Base-by-base conservation (phyloP, 1,284 basidiomycete genomes). In the Cutaneotrichosporon curvatum region DNA sequence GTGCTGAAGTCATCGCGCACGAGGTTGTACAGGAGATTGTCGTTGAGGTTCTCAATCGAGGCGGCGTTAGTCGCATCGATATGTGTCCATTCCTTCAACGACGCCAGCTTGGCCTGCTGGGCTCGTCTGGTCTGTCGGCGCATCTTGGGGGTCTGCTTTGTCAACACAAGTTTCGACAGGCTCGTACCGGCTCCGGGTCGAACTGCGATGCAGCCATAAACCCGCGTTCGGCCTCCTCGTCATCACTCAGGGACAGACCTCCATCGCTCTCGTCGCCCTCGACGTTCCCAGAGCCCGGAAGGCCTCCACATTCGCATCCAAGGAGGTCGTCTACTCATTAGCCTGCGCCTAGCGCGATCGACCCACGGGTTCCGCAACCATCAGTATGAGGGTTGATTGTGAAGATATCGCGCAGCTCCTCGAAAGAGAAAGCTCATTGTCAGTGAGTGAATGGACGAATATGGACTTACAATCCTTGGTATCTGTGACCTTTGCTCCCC, bases 371-470 rank as follows among this genome's bases (percentile, higher is more conserved):
- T 50, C 92, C 85, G 71, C 90, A 96, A 3, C 78, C 67, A 45
- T 70, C 71, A 0, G 91, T 94, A 43, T 83, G 75, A 0, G 78
- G 73, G 67, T 94, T 82, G 32, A 96, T 74, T 8, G 82, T 84
- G 71, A 98, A 99, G 56, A 99, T 87, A 63, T 92, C 89, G 39
- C 82, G 81, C 21, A 95, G 78, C 84, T 96, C 91, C 70, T 87
- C 87, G n/a, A 78, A 74, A 1, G 84, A 85, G 74, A 95, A 95
- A 0, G 87, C 87, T 67, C 18, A 4, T 1, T 15, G 51, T 40
- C 34, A 40, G 44, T 28, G 30, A 22, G 19, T 33, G 32, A 73
- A 58, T 80, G 41, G 78, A 77, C 56, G 80, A 80, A 71, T 84
- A 81, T 15, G 10, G 37, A 74, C 83, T 73, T 58, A 87, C 87